Conservation (phyloP, 805 yeast genomes). For the Pichia sporocuriosa region DNA sequence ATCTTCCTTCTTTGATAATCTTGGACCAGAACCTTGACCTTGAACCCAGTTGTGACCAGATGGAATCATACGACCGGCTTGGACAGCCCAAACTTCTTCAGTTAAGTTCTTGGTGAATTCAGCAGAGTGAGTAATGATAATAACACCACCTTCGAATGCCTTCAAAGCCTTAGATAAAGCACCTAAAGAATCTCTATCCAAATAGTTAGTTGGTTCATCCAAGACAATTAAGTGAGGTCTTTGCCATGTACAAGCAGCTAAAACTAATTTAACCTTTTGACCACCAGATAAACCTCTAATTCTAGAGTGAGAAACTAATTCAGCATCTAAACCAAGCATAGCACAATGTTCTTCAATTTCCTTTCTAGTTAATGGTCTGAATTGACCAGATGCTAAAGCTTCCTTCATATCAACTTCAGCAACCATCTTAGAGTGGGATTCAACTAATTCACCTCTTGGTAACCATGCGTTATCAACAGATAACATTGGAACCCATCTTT, state of each 20-base stretch:
- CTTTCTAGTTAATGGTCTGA: conserved; percentile 99
- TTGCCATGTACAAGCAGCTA: conserved; percentile 99
- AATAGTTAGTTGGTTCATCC: conserved; percentile 99
- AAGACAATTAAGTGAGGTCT: conserved; percentile 99
- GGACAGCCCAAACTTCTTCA: conserved; percentile 99
- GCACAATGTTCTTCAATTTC: conserved; percentile 99
- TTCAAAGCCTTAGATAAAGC: conserved; percentile 98
- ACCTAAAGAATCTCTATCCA: conserved; percentile 99
- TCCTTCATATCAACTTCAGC: conserved; percentile 99
- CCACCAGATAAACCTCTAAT: conserved; percentile 99
- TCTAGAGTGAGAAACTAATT: conserved; percentile 99
- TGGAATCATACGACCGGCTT: conserved; percentile 98
- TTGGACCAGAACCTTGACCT: conserved; percentile 99
- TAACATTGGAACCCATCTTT: conserved; percentile 99
- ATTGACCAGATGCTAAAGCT: conserved; percentile 99
- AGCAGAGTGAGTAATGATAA: conserved; percentile 99
- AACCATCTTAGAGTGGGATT: conserved; percentile 98
- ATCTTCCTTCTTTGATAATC: conserved; percentile 90
- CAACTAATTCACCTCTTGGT: conserved; percentile 97
- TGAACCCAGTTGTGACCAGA: conserved; percentile 99
- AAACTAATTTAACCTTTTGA: conserved; percentile 98
- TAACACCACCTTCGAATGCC: conserved; percentile 99
- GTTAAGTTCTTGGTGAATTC: conserved; percentile 99
- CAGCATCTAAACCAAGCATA: conserved; percentile 97
- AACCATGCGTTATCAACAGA: conserved; percentile 99